Percentiles rank a stretch among this genome's conserved stretches.
Conservation (phyloP, 352 stramenopile species). For the Vaucheria bursata region DNA sequence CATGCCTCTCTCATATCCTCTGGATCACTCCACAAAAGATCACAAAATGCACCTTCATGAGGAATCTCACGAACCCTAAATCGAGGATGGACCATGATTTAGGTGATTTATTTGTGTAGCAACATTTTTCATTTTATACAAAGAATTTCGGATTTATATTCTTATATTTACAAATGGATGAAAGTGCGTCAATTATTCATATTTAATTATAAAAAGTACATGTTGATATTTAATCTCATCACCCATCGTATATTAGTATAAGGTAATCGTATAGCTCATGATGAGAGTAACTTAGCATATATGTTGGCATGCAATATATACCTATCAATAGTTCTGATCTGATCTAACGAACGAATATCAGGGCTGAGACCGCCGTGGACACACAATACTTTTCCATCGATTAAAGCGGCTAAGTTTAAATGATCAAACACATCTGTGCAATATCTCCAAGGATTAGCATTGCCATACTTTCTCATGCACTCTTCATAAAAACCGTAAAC, state of each 20-base stretch:
- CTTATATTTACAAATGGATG: too few relatives aligned
- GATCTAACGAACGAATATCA: conserved; percentile 67
- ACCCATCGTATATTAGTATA: too few relatives aligned
- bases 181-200: too few relatives aligned
- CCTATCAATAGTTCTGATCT: conserved; percentile 55
- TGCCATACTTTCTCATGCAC: conserved; percentile 97
- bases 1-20: conserved; percentile 63
- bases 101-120: too few relatives aligned
- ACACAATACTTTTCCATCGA: conserved; percentile 86
- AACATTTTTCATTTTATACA: too few relatives aligned
- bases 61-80: conserved; percentile 81
- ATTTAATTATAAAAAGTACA: too few relatives aligned
- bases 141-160: too few relatives aligned
- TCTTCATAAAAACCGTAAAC: conserved; percentile 97
- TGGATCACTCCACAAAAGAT: conserved; percentile 93
- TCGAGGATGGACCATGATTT: too few relatives aligned
- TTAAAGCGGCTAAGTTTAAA: conserved; percentile 54
- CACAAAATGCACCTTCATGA: conserved; percentile 93
- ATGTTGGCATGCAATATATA: too few relatives aligned
- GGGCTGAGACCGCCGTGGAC: conserved; percentile 72
- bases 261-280: too few relatives aligned
- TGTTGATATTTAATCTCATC: too few relatives aligned
- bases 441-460: conserved; percentile 95
- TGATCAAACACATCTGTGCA: conserved; percentile 53
- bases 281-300: too few relatives aligned